phyloP scores from a whole-genome alignment of 169 alveolate species.

The Neospora caninum region DNA sequence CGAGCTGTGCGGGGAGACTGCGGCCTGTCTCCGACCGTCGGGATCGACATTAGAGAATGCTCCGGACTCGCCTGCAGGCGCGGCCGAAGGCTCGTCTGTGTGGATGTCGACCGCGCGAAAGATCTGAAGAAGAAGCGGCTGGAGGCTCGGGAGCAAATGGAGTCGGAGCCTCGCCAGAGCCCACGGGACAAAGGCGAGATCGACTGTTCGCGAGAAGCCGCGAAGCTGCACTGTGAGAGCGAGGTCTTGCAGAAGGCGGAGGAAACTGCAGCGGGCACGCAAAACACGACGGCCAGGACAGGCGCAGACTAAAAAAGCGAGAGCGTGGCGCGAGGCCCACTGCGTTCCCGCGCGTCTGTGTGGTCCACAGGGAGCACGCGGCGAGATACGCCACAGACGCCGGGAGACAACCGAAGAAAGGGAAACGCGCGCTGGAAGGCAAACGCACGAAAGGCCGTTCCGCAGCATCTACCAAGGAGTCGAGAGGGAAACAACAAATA shows the following conservation, averaged over 20 bases:
- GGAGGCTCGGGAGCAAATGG: background rate
- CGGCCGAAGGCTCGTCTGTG: background rate
- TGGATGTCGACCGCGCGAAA: slow-evolving; percentile 27
- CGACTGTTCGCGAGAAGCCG: slow-evolving; percentile 3
- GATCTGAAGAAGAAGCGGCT: background rate
- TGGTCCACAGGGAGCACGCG: too few species aligned
- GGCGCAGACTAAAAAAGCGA: background rate
- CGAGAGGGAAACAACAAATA: too few species aligned
- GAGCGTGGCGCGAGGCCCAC: too few species aligned
- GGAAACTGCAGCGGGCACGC: background rate
- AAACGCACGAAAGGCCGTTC: too few species aligned
- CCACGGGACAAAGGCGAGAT: slow-evolving; percentile 39
- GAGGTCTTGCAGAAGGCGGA: background rate
- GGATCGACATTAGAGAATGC: background rate
- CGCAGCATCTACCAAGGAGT: too few species aligned
- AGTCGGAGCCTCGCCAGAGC: slow-evolving; percentile 26
- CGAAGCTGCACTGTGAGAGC: background rate
- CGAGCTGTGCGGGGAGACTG: too few species aligned
- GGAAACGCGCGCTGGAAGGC: too few species aligned
- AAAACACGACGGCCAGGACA: background rate
- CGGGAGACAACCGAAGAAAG: too few species aligned
- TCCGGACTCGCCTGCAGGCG: background rate
- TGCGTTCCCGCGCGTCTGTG: too few species aligned
- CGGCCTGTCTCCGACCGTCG: background rate
- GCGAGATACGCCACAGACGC: too few species aligned